Base-by-base conservation (phyloP, 169 alveolate species). In the Eimeria necatrix region DNA sequence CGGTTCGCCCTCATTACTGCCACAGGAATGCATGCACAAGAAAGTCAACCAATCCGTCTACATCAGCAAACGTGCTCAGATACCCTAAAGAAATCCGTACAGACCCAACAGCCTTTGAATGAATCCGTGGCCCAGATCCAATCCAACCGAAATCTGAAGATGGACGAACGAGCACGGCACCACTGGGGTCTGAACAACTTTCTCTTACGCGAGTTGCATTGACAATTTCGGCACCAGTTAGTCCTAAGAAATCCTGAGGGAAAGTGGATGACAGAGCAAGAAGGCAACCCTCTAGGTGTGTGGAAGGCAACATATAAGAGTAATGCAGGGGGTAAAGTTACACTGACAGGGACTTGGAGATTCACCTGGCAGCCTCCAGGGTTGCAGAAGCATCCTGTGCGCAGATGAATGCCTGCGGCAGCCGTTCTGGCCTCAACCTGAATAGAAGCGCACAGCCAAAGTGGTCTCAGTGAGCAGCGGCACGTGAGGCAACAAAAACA, bases 381-480 rank as follows among this genome's bases (percentile, higher is more conserved):
- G 85, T 96, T 96, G 80, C 97, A 96, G 93, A 96, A 96, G 90
- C 97, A 96, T 3, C 97, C 97, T 6, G 96, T 76, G 74, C 97
- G 93, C n/a, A 95, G 80, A 81, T 95, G 97, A 56, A 96, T 93
- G 46, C 88, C 61, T 6, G 90, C 93, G 12, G 49, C 95, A 20
- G 97, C 83, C 46, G 97, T 96, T 86, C 61, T 70, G 46, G 94
- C 93, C 61, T 95, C 97, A 9, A 96, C 96, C 89, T 93, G 94
- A 20, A 86, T 22, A 71, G 51, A 7, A 24, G 22, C 85, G 16
- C 61, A 74, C 14, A 14, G 59, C 85, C 5, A 16, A 46, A 6
- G 26, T 3, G 60, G 16, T n/a, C 14, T 16, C 32, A 14, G 51
- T 80, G 52, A 6, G 14, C 22, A 49, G 61, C 24, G 26, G 41